These are phyloP conservation scores for Naganishia vaughanmartiniae DNA, from an alignment of 768 basidiomycete genomes.

Conservation along the genomic window DNA sequence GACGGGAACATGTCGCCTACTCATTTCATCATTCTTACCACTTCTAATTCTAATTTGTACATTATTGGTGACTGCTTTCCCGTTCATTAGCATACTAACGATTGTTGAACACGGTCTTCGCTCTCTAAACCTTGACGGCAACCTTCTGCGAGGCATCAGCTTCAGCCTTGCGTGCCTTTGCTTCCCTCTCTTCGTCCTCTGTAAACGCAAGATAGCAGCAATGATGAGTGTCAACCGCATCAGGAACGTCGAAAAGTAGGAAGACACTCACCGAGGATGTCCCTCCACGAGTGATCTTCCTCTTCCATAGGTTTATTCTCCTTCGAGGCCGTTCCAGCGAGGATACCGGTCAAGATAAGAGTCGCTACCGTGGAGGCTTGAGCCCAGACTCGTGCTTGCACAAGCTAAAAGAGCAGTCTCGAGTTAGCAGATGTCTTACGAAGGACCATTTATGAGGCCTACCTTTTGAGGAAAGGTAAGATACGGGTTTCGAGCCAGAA, in stretches of 20 bases:
- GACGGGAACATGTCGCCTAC: too few relatives aligned
- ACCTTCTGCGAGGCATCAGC: not conserved
- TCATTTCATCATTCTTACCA: too few relatives aligned
- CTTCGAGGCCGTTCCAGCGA: slow-evolving; percentile 37
- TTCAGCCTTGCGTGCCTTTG: slow-evolving; percentile 17
- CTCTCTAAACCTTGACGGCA: not conserved
- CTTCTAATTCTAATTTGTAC: not conserved
- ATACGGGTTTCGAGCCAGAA: slow-evolving; percentile 42
- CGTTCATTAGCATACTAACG: too few relatives aligned
- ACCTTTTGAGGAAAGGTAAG: slow-evolving; percentile 49
- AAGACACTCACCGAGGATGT: slow-evolving; percentile 41
- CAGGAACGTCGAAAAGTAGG: not conserved
- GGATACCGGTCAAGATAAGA: slow-evolving; percentile 43
- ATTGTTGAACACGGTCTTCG: too few relatives aligned
- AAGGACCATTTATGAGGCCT: slow-evolving; percentile 6
- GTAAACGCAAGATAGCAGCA: not conserved
- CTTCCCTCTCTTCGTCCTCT: slow-evolving; percentile 18
- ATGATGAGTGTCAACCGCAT: not conserved
- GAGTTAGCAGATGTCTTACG: not conserved
- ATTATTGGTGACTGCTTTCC: not conserved
- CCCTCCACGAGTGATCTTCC: slow-evolving; percentile 47
- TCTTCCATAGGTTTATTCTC: slow-evolving; percentile 33
- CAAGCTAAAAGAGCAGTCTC: slow-evolving; percentile 35
- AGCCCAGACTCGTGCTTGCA: slow-evolving; percentile 52
- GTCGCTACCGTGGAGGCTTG: slow-evolving; percentile 48